A percentile compares a stretch with the other conserved stretches of the same genome.
phyloP scores from a whole-genome alignment of 1,139 yeast genomes.

The Suhomyces terraborum region DNA sequence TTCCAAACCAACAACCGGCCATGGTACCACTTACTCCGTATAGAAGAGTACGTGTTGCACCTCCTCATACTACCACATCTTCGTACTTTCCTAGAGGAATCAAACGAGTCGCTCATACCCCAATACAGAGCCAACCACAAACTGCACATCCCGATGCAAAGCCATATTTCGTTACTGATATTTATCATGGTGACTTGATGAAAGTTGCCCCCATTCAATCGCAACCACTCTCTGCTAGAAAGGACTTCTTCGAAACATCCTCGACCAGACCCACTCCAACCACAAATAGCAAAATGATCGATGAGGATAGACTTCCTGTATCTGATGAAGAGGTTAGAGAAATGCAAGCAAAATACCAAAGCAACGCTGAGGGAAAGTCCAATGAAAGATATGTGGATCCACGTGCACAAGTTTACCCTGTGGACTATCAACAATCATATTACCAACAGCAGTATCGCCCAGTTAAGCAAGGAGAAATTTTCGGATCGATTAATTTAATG shows the following conservation, averaged over 20 bases:
- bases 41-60: constrained; percentile 12
- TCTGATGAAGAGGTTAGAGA: constrained; percentile 42
- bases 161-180: constrained; percentile 43
- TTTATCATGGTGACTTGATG: constrained; percentile 50
- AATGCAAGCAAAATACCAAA: constrained; percentile 38
- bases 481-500: constrained; percentile 48
- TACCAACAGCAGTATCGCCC: constrained; percentile 4
- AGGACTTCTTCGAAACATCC: constrained; percentile 40
- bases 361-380: constrained; percentile 4
- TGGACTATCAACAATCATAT: constrained; percentile 6
- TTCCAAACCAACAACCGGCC: constrained; percentile 9
- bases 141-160: constrained; percentile 9
- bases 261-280: constrained; percentile 11
- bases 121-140: not conserved
- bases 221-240: constrained; percentile 59
- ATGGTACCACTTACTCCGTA: constrained; percentile 12
- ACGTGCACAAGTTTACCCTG: not conserved
- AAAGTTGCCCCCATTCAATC: constrained; percentile 53
- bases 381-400: not conserved
- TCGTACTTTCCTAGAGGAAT: constrained; percentile 18
- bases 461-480: constrained; percentile 33
- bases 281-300: constrained; percentile 16
- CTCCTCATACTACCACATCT: constrained; percentile 18
- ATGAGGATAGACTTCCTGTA: constrained; percentile 41
- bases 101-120: constrained; percentile 4